Evolutionary conservation across 805 yeast genomes (phyloP), one percentile per base, ranked within the genome.

Genomic region (Pichia heedii): DNA sequence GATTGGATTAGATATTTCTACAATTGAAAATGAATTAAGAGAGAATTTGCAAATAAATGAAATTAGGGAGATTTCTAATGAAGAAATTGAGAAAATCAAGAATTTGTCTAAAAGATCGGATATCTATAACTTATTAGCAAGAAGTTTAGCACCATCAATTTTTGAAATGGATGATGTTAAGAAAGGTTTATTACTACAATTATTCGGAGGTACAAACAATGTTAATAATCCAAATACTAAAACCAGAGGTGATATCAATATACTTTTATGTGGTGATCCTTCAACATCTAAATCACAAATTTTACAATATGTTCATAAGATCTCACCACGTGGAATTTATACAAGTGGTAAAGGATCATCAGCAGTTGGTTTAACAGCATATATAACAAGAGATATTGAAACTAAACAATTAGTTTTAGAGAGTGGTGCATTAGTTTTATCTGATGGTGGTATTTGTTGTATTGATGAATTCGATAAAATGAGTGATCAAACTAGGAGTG

Each of bases 321-420:
- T 93, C 53, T 95, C 98, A 1, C 99, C 99, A 37, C 74, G 98
- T 60, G 98, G 98, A 53, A 86, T 93, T 33, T 93, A 89, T 64
- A 93, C 99, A 4, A 89, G 97, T 1, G 99, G 99, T 63, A 93
- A 93, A 57, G 98, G 98, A 41, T 88, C 97, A 1, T 93, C 98
- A 27, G 99, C 99, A 0, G 99, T 93, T 40, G 99, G 99, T 71
- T 71, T 93, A 57, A 93, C 99, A 0, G 98, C 99, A 0, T 93
- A 93, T 61, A 82, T 93, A 44, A 89, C 98, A 9, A 73, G 96
- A 57, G 99, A 93, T 61, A 74, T 84, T 22, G 97, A 93, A 56
- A 87, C 97, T 0, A 84, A 79, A 56, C 98, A 93, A 62, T 66
- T 90, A 40, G 98, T 93, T 3, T 71, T 93, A 42, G 99, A 93